A percentile compares a stretch with the other conserved stretches of the same genome.
These are phyloP conservation scores for Trichomonas vaginalis DNA, from an alignment of 208 protist genomes.

Conservation along the genomic window DNA sequence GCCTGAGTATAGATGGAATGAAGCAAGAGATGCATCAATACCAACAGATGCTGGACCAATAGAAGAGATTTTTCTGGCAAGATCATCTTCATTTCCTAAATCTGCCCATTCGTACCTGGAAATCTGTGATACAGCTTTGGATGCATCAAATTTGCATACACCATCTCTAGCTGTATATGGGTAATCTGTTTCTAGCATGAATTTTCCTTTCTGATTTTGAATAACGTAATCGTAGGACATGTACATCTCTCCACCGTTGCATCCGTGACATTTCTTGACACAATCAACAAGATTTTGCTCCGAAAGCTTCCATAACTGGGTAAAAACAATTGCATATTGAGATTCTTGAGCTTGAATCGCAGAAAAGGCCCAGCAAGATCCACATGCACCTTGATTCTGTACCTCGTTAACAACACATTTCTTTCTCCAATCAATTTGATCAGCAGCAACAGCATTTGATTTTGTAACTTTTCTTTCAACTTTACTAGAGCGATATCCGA, in stretches of 20 bases:
- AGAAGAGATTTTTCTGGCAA: not conserved
- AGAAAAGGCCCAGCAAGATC: slow-evolving; percentile 45
- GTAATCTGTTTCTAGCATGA: not conserved
- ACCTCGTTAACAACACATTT: slow-evolving; percentile 38
- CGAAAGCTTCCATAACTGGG: not conserved
- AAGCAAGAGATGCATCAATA: slow-evolving; percentile 26
- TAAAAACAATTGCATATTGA: not conserved
- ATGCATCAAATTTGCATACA: not conserved
- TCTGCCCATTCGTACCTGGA: not conserved
- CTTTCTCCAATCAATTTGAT: slow-evolving; percentile 42
- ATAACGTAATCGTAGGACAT: slow-evolving; percentile 19
- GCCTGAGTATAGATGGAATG: slow-evolving; percentile 26
- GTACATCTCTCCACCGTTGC: slow-evolving; percentile 17
- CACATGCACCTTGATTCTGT: slow-evolving; percentile 48
- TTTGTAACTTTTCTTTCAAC: not conserved
- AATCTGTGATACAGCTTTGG: not conserved
- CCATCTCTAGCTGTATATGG: not conserved
- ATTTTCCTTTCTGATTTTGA: not conserved
- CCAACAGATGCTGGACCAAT: slow-evolving; percentile 26
- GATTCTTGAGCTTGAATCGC: slow-evolving; percentile 37
- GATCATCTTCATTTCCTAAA: slow-evolving; percentile 20
- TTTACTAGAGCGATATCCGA: not conserved
- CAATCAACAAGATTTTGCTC: slow-evolving; percentile 31
- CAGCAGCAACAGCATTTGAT: not conserved
- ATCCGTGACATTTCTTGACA: slow-evolving; percentile 8